A percentile compares a stretch with the other conserved stretches of the same genome.
Evolutionary conservation across 2,329 filamentous ascomycete genomes (phyloP).

Genomic region (Xylaria sp.): DNA sequence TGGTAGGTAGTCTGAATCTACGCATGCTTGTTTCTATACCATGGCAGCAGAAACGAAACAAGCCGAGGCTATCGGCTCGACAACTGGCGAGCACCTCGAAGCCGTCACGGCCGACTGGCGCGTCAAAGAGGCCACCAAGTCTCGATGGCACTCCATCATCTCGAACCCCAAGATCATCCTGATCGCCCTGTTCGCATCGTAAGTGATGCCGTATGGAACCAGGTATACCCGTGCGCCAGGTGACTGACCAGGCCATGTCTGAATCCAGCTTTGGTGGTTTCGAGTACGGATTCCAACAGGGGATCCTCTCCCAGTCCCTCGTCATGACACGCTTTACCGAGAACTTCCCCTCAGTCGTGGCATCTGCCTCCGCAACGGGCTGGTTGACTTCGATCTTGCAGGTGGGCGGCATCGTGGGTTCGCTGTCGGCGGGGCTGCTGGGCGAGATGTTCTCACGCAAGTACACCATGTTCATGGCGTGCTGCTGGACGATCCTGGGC

Average conservation of each 20-base stretch:
- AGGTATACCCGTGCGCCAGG: too few relatives aligned
- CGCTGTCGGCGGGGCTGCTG: constrained; percentile 54
- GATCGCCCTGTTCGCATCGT: constrained; percentile 47
- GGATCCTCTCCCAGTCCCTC: constrained; percentile 55
- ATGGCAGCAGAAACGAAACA: neutral
- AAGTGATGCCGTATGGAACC: too few relatives aligned
- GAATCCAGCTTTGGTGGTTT: constrained; percentile 47
- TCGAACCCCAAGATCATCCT: constrained; percentile 43
- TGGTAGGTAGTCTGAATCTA: too few relatives aligned
- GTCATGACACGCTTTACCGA: constrained; percentile 55
- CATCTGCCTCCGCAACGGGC: constrained; percentile 50
- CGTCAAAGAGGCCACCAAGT: constrained; percentile 11
- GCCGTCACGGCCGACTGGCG: constrained; percentile 11
- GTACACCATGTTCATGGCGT: constrained; percentile 54
- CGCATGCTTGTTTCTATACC: too few relatives aligned
- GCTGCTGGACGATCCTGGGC: constrained; percentile 45
- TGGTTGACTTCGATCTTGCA: constrained; percentile 51
- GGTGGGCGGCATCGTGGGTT: constrained; percentile 60
- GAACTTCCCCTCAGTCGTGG: constrained; percentile 52
- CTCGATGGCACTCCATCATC: constrained; percentile 35
- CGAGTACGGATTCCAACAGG: constrained; percentile 58
- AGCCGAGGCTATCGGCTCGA: neutral
- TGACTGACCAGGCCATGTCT: neutral
- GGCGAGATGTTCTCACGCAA: constrained; percentile 58
- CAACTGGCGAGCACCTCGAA: neutral